These are phyloP conservation scores for Tuber brumale DNA, from an alignment of 495 filamentous ascomycete genomes.

Conservation along the genomic window DNA sequence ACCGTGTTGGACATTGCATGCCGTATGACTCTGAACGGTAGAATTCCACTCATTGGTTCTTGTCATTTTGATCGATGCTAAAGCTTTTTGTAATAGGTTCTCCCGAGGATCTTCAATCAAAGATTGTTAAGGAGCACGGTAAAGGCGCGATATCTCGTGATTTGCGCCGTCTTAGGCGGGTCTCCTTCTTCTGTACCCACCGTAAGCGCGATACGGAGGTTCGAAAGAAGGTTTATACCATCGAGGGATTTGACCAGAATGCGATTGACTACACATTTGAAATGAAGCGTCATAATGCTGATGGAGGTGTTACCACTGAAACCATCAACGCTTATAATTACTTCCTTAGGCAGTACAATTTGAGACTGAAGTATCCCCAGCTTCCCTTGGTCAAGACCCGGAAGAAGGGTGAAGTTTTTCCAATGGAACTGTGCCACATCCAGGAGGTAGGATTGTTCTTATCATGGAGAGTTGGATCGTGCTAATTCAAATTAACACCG, in stretches of 20 bases:
- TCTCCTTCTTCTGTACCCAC: slow-evolving; percentile 63
- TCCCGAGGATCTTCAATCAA: slow-evolving; percentile 29
- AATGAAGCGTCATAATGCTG: slow-evolving; percentile 50
- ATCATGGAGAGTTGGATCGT: not conserved
- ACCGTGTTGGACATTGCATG: slow-evolving; percentile 39
- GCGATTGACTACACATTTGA: slow-evolving; percentile 56
- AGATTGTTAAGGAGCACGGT: slow-evolving; percentile 13
- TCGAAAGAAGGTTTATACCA: slow-evolving; percentile 51
- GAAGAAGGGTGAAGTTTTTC: slow-evolving; percentile 59
- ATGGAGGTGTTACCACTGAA: slow-evolving; percentile 24
- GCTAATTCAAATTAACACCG: slow-evolving; percentile 25
- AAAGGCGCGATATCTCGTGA: slow-evolving; percentile 31
- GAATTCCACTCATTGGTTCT: not conserved
- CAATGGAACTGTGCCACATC: slow-evolving; percentile 67
- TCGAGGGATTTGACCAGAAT: slow-evolving; percentile 55
- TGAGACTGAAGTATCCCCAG: slow-evolving; percentile 50
- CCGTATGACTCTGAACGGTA: slow-evolving; percentile 26
- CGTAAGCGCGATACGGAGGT: slow-evolving; percentile 39
- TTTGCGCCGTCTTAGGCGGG: slow-evolving; percentile 54
- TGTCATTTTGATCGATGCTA: slow-evolving; percentile 2
- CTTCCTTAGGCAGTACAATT: slow-evolving; percentile 59
- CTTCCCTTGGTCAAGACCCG: slow-evolving; percentile 67
- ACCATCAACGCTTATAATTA: slow-evolving; percentile 58
- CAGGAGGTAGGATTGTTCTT: slow-evolving; percentile 32
- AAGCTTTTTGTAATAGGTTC: slow-evolving; percentile 23